Base-by-base conservation (phyloP, 768 basidiomycete genomes). In the Termitomyces sp. region DNA sequence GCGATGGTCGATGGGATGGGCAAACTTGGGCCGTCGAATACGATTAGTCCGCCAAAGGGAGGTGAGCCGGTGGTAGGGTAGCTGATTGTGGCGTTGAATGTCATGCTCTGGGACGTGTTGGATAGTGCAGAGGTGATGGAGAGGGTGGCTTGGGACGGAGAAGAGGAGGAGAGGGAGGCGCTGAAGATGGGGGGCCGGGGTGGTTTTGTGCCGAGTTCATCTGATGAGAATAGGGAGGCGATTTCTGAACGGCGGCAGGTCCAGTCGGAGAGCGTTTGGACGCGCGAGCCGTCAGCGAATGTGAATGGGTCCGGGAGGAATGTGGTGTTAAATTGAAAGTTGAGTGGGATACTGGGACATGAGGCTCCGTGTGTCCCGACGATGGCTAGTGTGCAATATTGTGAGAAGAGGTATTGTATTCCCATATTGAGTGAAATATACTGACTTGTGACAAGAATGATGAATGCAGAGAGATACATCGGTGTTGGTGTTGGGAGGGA, bases 1-100 rank as follows among this genome's bases (percentile, higher is more conserved):
- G 79, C 77, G 14, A 75, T 66, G 12, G 66, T 68, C 11, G 69
- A 57, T 0, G 73, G 71, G 15, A 59, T 62, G 1, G 77, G 73
- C 54, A 75, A 65, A 46, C 67, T 78, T 35, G 70, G 65, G 0
- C 74, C 76, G 6, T 75, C 80, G 54, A 76, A 73, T 0, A 71
- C 80, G 56, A 84, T 82, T 62, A 84, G 67, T 37, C 77, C 73
- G 1, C 81, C 80, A 70, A 73, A 78, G 1, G 79, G 78, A 0
- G 70, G 75, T 0, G 63, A 73, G 2, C 74, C 73, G 0, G 44
- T 23, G 5, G 75, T 66, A 0, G 79, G 78, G 55, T 67, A 73
- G 0, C 73, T 70, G 67, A 84, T 76, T 17, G 72, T 72, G 6
- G 72, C 71, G 5, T 70, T 64, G 69, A 80, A 83, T 1, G 74